A percentile compares a stretch with the other conserved stretches of the same genome.
These are phyloP conservation scores for Pterocarpus macrocarpus DNA, from an alignment of 306 rosid genomes.

Conservation along the genomic window DNA sequence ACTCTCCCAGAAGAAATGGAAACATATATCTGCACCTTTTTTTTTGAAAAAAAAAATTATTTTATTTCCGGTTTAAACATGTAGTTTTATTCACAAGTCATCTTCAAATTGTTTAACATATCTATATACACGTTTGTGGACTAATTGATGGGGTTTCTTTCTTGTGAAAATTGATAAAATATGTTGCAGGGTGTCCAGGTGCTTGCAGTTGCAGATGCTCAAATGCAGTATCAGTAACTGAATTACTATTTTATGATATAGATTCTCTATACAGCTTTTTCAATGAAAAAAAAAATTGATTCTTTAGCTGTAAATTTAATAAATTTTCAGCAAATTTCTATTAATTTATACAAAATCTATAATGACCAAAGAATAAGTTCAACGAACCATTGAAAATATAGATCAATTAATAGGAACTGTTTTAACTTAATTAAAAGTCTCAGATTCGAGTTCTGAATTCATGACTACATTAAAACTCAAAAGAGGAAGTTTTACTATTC, in stretches of 20 bases:
- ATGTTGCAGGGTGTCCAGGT: constrained; percentile 46
- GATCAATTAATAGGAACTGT: too few relatives aligned
- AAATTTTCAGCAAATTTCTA: neutral
- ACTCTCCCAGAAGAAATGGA: constrained; percentile 16
- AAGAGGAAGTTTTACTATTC: too few relatives aligned
- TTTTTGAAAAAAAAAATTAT: neutral
- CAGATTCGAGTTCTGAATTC: too few relatives aligned
- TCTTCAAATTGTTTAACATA: constrained; percentile 30
- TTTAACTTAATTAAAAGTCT: too few relatives aligned
- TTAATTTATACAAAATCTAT: neutral
- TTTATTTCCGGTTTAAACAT: neutral
- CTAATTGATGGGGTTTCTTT: neutral
- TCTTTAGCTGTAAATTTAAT: too few relatives aligned
- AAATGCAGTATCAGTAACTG: neutral
- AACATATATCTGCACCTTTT: neutral
- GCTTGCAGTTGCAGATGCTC: constrained; percentile 39
- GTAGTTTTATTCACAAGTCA: neutral
- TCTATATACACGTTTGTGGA: neutral
- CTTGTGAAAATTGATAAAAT: constrained; percentile 25
- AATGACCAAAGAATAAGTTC: neutral
- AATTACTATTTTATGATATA: neutral
- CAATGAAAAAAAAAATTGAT: neutral
- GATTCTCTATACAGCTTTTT: neutral
- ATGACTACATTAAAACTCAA: too few relatives aligned
- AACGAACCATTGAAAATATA: too few relatives aligned